Base-by-base conservation (phyloP, 768 basidiomycete species). In the Leccinum broughii region DNA sequence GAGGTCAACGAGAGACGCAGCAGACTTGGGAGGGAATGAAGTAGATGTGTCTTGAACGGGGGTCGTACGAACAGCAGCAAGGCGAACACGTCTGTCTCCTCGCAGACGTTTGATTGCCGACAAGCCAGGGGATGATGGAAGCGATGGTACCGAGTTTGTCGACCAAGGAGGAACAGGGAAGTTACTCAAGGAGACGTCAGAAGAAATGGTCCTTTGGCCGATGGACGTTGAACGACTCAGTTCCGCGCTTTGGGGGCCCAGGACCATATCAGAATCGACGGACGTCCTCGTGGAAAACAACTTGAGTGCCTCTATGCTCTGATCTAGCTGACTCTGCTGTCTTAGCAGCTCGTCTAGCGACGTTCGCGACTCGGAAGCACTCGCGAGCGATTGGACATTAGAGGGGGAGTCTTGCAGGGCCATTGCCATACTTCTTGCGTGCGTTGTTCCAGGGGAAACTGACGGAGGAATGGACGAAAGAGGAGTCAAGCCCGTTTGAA, bases 171-270 rank as follows among this genome's bases (percentile, higher is more conserved):
- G 90, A 37, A 80, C 74, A 4, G 89, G 89, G 74, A 91, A 91
- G 49, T 79, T 77, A 64, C 88, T 89, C 55, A 92, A 74, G 3
- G 90, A 89, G 61, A 90, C 83, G n/a, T 88, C 86, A 22, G 72
- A 73, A 13, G 58, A 71, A 55, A 69, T 22, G 11, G 71, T 72
- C 54, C 63, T 69, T 41, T 68, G 70, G 51, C 66, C 63, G 15
- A 48, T 66, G 49, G 73, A 73, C 64, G 51, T 58, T 34, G 59
- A 75, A 55, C 65, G 72, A 52, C 51, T 55, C 48, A 63, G 22
- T 35, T 70, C 62, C 20, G 9, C 50, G 28, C 55, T 50, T 49
- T 48, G 50, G n/a, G 26, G n/a, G 37, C 56, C 51, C n/a, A 10
- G 20, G 63, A 77, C 78, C 17, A 71, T 70, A 39, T 72, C 71